phyloP scores from a whole-genome alignment of 2,329 filamentous ascomycete species.

The Colletotrichum incanum region DNA sequence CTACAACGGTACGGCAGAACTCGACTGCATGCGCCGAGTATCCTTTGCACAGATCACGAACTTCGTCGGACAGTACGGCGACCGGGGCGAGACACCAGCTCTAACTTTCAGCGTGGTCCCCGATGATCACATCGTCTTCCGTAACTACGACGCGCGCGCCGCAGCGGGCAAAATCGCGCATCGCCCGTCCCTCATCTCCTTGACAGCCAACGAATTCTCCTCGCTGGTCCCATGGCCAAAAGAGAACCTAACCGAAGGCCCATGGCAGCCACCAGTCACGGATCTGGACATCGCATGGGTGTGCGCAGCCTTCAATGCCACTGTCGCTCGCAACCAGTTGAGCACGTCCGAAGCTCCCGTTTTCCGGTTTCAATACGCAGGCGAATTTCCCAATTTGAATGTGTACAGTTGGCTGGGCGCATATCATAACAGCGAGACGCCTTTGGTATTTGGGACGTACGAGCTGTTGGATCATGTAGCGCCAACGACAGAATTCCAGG shows the following conservation, averaged over 20 bases:
- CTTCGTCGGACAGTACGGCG: conserved; percentile 52
- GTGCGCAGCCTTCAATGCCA: conserved; percentile 50
- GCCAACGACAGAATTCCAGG: conserved; percentile 47
- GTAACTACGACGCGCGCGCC: conserved; percentile 50
- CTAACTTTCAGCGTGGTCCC: conserved; percentile 48
- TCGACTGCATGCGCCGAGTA: conserved; percentile 56
- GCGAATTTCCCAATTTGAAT: conserved; percentile 59
- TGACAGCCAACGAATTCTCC: conserved; percentile 52
- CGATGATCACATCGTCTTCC: conserved; percentile 52
- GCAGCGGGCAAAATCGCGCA: conserved; percentile 47
- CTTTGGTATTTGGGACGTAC: conserved; percentile 58
- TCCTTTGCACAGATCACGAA: conserved; percentile 51
- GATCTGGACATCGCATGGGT: conserved; percentile 44
- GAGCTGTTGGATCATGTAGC: conserved; percentile 45
- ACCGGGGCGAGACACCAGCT: conserved; percentile 42
- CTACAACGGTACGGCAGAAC: conserved; percentile 47
- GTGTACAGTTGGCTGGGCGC: conserved; percentile 58
- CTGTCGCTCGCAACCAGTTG: conserved; percentile 47
- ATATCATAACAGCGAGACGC: conserved; percentile 57
- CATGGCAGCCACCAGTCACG: conserved; percentile 44
- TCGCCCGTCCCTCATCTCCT: conserved; percentile 51
- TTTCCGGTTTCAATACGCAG: conserved; percentile 58
- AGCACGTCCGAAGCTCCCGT: conserved; percentile 48
- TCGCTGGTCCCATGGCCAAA: conserved; percentile 49
- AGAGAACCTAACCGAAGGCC: conserved; percentile 50